Evolutionary conservation across 1,284 basidiomycete species (phyloP), one percentile per base, ranked within the genome.

Genomic region (Xerocomus minutiporus): DNA sequence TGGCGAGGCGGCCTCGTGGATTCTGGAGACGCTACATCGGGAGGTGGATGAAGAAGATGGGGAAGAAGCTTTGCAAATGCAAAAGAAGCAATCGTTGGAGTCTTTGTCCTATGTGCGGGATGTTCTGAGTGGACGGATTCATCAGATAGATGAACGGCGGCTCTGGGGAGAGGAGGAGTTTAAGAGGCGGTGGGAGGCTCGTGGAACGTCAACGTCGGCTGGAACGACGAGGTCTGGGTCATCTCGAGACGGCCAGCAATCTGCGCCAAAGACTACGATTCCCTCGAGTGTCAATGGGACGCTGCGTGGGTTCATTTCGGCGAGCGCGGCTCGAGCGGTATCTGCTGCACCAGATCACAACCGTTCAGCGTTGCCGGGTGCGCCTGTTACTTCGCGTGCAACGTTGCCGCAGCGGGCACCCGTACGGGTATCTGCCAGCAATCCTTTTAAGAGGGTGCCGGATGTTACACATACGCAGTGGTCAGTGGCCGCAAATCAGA

Each of bases 101-200:
- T 82, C 83, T 13, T 71, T 91, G 42, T 75, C 84, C 7, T 87
- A 90, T 68, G 82, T 90, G 51, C 75, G 84, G 55, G 87, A 90
- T 59, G 73, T 88, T n/a, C 70, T 91, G 40, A 75, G 78, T 54
- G 79, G 80, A 35, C 73, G 75, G 43, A 70, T 76, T 3, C 65
- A 67, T 28, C 72, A 76, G 28, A 63, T 89, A 46, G 86, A 90
- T 17, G 82, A 85, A 42, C 82, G 81, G 26, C 75, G 83, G 44
- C 70, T 90, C 40, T 71, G 82, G 53, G 77, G 81, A 40, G 82
- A 81, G 53, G 73, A 80, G 61, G 75, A 82, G 32, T 70, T 69
- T 39, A 65, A 59, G 26, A 69, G 53, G 34, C 69, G 69, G 7
- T 66, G 66, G 64, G 66, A 68, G 17, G 46, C 31, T 46, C 57